These are phyloP conservation scores for Alternaria longipes DNA, from an alignment of 2,329 filamentous ascomycete genomes.

Conservation along the genomic window DNA sequence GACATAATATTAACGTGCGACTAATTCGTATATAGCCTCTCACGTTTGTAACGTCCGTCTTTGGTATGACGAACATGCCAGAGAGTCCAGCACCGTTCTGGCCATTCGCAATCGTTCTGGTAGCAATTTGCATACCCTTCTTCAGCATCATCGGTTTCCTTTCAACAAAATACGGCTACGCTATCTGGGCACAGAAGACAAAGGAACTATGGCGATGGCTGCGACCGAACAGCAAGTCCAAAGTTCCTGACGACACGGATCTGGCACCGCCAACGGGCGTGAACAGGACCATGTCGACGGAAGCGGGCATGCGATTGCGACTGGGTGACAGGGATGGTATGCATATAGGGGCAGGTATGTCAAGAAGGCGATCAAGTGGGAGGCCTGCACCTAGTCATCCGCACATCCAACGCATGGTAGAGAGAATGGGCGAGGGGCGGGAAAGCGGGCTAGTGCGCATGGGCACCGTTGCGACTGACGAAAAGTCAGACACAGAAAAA, in stretches of 20 bases:
- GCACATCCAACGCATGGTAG: constrained; percentile 43
- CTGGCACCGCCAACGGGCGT: constrained; percentile 19
- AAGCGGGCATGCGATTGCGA: constrained; percentile 39
- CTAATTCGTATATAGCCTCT: constrained; percentile 52
- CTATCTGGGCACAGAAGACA: constrained; percentile 48
- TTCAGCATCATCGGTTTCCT: constrained; percentile 58
- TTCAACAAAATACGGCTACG: constrained; percentile 53
- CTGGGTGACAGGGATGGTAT: not conserved
- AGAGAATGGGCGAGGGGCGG: constrained; percentile 39
- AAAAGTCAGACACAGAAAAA: not conserved
- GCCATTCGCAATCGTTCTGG: constrained; percentile 54
- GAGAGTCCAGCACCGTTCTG: constrained; percentile 46
- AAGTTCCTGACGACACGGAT: constrained; percentile 17
- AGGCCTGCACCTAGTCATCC: constrained; percentile 35
- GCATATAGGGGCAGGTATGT: not conserved
- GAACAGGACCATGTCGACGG: constrained; percentile 36
- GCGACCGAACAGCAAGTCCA: constrained; percentile 22
- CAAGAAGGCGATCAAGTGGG: constrained; percentile 18
- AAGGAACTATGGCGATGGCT: constrained; percentile 42
- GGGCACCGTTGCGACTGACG: constrained; percentile 26
- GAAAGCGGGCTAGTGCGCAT: constrained; percentile 37
- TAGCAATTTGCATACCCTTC: constrained; percentile 56
- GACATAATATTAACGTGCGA: not conserved
- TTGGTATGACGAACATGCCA: constrained; percentile 62
- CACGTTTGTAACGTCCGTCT: constrained; percentile 69